These are phyloP conservation scores for Fusarium bactridioides DNA, from an alignment of 2,329 filamentous ascomycete species.

Conservation along the genomic window DNA sequence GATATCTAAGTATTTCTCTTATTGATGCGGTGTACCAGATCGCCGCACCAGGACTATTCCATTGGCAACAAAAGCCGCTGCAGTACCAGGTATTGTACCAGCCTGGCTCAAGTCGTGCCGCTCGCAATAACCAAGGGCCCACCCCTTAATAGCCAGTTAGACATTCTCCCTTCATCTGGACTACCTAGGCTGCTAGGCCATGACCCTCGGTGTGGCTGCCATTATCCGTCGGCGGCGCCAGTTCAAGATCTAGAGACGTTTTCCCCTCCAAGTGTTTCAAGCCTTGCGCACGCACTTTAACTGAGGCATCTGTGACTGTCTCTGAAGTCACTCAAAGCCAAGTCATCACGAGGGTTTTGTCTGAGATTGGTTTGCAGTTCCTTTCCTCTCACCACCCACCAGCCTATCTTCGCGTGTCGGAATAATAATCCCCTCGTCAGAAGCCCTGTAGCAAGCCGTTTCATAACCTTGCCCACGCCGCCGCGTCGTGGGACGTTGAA, in stretches of 20 bases:
- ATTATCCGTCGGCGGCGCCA: neutral
- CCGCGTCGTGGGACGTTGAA: conserved; percentile 26
- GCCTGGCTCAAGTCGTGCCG: conserved; percentile 8
- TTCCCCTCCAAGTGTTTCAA: neutral
- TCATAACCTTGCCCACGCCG: conserved; percentile 32
- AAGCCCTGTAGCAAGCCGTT: conserved; percentile 29
- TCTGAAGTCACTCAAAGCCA: neutral
- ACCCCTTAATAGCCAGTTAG: conserved; percentile 10
- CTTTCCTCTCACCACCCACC: neutral
- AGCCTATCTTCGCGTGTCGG: conserved; percentile 17
- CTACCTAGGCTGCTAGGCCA: neutral
- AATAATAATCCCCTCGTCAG: conserved; percentile 26
- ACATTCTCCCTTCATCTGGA: neutral
- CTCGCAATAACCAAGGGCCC: conserved; percentile 22
- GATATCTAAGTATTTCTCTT: neutral
- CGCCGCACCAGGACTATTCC: neutral
- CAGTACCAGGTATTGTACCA: neutral
- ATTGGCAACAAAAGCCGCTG: conserved; percentile 6
- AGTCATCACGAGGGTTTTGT: neutral
- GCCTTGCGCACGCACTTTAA: conserved; percentile 13
- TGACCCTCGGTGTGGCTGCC: conserved; percentile 5
- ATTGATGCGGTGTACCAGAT: conserved; percentile 14
- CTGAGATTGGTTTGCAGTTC: neutral
- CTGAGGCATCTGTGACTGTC: neutral
- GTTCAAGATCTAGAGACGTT: conserved; percentile 1